phyloP scores from a whole-genome alignment of 805 yeast genomes.

The Komagataella ulmi region DNA sequence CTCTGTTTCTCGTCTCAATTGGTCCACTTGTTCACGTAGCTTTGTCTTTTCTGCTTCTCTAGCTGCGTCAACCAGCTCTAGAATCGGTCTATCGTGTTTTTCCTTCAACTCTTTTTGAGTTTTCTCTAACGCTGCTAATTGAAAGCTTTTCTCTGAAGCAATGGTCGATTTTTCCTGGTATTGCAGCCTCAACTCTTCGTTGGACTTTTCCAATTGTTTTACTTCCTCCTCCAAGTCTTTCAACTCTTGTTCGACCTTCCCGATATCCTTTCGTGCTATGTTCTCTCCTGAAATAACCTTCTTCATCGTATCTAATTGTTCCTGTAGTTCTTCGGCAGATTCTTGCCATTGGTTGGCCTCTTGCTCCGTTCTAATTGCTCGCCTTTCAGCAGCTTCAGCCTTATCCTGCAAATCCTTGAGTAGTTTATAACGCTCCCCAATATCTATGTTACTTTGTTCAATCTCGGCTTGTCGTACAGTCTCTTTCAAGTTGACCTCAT shows the following conservation, averaged over 20 bases:
- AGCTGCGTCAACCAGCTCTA: conserved; percentile 10
- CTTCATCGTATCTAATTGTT: conserved; percentile 3
- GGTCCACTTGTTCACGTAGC: conserved; percentile 2
- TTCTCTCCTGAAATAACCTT: background rate
- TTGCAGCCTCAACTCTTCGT: conserved; percentile 20
- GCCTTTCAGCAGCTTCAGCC: conserved; percentile 14
- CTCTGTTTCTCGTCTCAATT: conserved; percentile 8
- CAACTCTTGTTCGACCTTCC: conserved; percentile 4
- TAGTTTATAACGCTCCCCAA: conserved; percentile 27
- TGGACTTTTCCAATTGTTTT: conserved; percentile 8
- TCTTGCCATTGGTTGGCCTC: conserved; percentile 14
- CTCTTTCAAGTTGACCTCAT: conserved; percentile 11
- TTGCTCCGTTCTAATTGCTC: conserved; percentile 16
- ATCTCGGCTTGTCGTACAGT: conserved; percentile 16
- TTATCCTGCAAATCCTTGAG: conserved; percentile 18
- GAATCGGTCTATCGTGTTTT: conserved; percentile 21
- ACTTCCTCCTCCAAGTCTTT: conserved; percentile 6
- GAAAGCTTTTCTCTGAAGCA: conserved; percentile 30
- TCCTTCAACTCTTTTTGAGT: conserved; percentile 12
- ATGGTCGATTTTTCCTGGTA: conserved; percentile 31
- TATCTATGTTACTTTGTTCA: conserved; percentile 24
- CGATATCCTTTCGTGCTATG: conserved; percentile 3
- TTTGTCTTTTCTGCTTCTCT: conserved; percentile 7
- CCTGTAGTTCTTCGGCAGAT: conserved; percentile 4
- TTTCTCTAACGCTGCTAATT: conserved; percentile 11